Evolutionary conservation across 1,139 yeast species (phyloP).

Genomic region (Pichia sp.): DNA sequence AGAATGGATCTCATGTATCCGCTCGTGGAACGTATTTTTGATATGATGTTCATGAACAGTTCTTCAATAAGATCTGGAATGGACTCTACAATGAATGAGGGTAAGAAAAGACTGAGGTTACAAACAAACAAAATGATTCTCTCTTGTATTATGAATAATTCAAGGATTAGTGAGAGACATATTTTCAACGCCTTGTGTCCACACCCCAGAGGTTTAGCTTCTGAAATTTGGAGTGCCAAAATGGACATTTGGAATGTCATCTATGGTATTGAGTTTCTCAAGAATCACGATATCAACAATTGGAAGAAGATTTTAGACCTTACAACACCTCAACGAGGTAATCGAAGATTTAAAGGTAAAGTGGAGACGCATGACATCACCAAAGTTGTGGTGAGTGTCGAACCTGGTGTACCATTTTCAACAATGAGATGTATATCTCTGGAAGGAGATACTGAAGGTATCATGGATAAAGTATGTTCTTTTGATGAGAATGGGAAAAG

Average conservation of each 20-base stretch:
- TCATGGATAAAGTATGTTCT: conserved; percentile 27
- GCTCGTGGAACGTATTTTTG: conserved; percentile 4
- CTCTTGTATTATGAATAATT: conserved; percentile 2
- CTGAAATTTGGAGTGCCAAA: conserved; percentile 26
- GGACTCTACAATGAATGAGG: neutral
- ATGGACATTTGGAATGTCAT: conserved; percentile 56
- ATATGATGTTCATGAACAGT: conserved; percentile 1
- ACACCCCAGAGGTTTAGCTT: conserved; percentile 6
- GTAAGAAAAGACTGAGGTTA: neutral
- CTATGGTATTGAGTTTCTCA: conserved; percentile 40
- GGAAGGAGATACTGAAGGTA: conserved; percentile 38
- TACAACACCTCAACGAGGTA: conserved; percentile 47
- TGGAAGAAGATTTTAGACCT: conserved; percentile 62
- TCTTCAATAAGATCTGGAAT: neutral
- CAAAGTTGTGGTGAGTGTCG: conserved; percentile 7
- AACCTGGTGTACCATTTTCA: conserved; percentile 39
- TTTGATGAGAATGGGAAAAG: conserved; percentile 3
- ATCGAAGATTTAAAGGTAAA: conserved; percentile 28
- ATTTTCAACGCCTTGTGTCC: conserved; percentile 9
- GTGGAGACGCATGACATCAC: conserved; percentile 16
- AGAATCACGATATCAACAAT: conserved; percentile 38
- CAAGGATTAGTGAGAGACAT: conserved; percentile 1
- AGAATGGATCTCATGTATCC: conserved; percentile 3
- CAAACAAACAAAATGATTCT: conserved; percentile 1
- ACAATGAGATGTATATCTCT: conserved; percentile 66